Percentiles rank a stretch among this genome's conserved stretches.
These are phyloP conservation scores for Moniliella sp. DNA, from an alignment of 1,284 basidiomycete species.

Conservation along the genomic window DNA sequence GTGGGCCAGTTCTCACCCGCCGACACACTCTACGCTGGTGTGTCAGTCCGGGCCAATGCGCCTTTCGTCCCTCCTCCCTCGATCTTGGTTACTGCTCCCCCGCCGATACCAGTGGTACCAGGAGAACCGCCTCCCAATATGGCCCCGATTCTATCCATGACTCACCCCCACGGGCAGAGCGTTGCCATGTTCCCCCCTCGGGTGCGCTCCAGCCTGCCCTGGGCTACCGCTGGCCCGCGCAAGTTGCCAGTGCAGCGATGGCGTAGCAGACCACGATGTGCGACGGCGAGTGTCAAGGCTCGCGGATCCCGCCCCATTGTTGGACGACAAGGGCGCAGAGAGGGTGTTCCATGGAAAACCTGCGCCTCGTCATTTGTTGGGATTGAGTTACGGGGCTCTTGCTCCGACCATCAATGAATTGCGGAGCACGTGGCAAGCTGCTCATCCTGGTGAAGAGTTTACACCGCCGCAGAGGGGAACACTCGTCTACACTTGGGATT, in stretches of 20 bases:
- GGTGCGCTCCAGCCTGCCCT: constrained; percentile 15
- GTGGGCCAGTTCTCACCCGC: constrained; percentile 16
- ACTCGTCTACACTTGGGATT: constrained; percentile 21
- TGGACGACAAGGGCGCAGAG: constrained; percentile 25
- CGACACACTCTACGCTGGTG: constrained; percentile 21
- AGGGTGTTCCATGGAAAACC: constrained; percentile 25
- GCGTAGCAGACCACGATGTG: constrained; percentile 12
- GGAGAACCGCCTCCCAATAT: no score
- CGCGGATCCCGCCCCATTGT: constrained; percentile 16
- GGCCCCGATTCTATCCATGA: constrained; percentile 15
- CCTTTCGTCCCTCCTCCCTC: constrained; percentile 14
- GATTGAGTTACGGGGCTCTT: constrained; percentile 14
- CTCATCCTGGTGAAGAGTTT: constrained; percentile 5
- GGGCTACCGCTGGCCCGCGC: constrained; percentile 15
- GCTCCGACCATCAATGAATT: constrained; percentile 13
- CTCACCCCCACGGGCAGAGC: constrained; percentile 18
- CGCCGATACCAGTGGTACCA: no score
- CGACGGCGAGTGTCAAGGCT: constrained; percentile 13
- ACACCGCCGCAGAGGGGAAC: constrained; percentile 4
- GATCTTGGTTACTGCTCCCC: constrained; percentile 21
- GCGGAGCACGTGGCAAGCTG: constrained; percentile 6
- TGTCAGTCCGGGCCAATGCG: constrained; percentile 16
- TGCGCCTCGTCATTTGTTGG: constrained; percentile 15
- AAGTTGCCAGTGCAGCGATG: constrained; percentile 12
- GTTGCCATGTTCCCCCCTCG: constrained; percentile 12